Evolutionary conservation across 2,329 filamentous ascomycete species (phyloP), one percentile per base, ranked within the genome.

Genomic region (Fusarium sp.): DNA sequence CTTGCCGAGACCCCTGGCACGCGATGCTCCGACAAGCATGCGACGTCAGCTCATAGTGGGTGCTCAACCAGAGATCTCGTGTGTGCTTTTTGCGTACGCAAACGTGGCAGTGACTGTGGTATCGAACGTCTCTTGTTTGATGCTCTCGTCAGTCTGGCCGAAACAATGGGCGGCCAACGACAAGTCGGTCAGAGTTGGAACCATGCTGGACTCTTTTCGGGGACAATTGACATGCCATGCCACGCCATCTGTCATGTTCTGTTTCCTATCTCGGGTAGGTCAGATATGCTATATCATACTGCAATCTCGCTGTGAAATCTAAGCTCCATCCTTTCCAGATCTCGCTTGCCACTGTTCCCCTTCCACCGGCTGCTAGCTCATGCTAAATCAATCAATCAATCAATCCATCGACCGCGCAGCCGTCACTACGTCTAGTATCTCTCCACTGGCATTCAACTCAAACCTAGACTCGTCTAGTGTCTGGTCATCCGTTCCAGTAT

Each of bases 21-120:
- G 56, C 44, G 18, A 66, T 74, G 72, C 65, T 64, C 50, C 50
- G 57, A 68, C 55, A 62, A 63, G 68, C 71, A 58, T 68, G 47
- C 72, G 67, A 74, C 73, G 68, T 74, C 71, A 74, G 73, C 62
- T 69, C 69, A 72, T 70, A 73, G 72, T 53, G 16, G 23, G 56
- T 59, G 55, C 63, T 53, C 60, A 58, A 28, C 48, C 43, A 16
- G 27, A 64, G 56, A 55, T 61, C 55, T 64, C 58, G 62, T 62
- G 65, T 34, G 48, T 43, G 39, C 56, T 50, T 10, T 48, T 31
- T 50, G 44, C 48, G 18, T 39, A 31, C 28, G 30, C 44, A 60
- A 60, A 43, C 53, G 53, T 47, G 63, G 52, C 53, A 56, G 63
- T 41, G 51, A 37, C 16, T 30, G 40, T 44, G 44, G 30, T 31